A percentile compares a stretch with the other conserved stretches of the same genome.
These are phyloP conservation scores for Chamaenerion angustifolium DNA, from an alignment of 345 rosid species.

Conservation along the genomic window DNA sequence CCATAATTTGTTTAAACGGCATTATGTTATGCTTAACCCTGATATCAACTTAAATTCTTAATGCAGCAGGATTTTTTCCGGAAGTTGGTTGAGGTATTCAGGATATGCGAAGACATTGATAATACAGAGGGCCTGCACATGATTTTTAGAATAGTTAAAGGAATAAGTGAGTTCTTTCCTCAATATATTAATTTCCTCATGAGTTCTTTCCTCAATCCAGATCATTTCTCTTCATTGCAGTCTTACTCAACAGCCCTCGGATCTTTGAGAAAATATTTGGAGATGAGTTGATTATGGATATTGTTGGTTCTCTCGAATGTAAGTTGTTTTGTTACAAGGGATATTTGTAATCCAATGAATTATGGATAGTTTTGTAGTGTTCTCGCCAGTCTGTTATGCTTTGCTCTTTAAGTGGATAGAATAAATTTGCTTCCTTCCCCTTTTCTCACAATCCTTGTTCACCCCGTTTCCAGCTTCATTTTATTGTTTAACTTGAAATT, in stretches of 20 bases:
- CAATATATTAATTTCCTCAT: conserved; percentile 6
- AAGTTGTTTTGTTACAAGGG: conserved; percentile 17
- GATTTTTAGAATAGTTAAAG: conserved; percentile 72
- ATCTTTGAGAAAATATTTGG: conserved; percentile 71
- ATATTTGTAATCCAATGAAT: neutral
- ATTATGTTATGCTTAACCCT: neutral
- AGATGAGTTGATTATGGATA: conserved; percentile 76
- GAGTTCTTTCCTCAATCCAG: conserved; percentile 4
- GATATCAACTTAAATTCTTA: neutral
- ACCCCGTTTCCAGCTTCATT: too few relatives aligned
- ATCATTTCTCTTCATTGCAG: conserved; percentile 27
- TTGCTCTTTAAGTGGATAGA: too few relatives aligned
- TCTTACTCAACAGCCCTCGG: conserved; percentile 64
- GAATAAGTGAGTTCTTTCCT: conserved; percentile 49
- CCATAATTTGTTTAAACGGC: neutral
- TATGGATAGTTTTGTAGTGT: too few relatives aligned
- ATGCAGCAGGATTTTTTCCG: conserved; percentile 66
- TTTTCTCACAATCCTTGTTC: too few relatives aligned
- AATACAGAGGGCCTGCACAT: conserved; percentile 54
- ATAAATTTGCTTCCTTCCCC: too few relatives aligned
- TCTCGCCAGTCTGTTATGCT: too few relatives aligned
- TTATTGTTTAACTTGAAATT: too few relatives aligned
- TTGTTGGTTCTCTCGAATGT: conserved; percentile 91
- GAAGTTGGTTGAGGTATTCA: conserved; percentile 64
- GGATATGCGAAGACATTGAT: conserved; percentile 53